Base-by-base conservation (phyloP, 352 stramenopile genomes). In the Phytophthora podocarpi region DNA sequence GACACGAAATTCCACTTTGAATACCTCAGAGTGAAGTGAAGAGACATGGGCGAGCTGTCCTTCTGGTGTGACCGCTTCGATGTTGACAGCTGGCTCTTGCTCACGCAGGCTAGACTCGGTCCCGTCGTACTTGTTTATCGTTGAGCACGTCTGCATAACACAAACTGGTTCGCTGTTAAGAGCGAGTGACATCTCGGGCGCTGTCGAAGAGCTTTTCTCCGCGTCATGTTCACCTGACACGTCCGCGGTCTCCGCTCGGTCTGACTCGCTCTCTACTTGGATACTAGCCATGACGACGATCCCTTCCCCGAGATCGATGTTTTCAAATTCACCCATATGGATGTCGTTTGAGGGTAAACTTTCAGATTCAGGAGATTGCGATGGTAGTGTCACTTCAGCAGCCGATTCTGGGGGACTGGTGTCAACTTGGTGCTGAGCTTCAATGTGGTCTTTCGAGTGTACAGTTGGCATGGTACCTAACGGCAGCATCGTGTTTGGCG, bases 271-370 rank as follows among this genome's bases (percentile, higher is more conserved):
- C 12, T 27, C 30, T 23, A 8, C 5, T 5, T 21, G n/a, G 21
- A 20, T 31, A 7, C 20, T 37, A 21, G 37, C 13, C 15, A 30
- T 16, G 2, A 12, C 21, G 10, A 27, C 21, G 9, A 16, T 27
- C 11, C 1, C 16, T 32, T 51, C 46, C 18, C 24, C 32, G 5
- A 66, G 31, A n/a, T 66, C 40, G 18, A 61, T 49, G 20, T n/a
- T 61, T 26, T 45, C 32, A 23, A 62, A 62, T 13, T 48, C 42
- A 1, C 15, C n/a, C 3, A 32, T 23, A 13, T 39, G 23, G 15
- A 23, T 47, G 15, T 40, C 21, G 26, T 4, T 26, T 3, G 20
- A 12, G 4, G 23, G 7, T 21, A 12, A 7, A 20, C 13, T 42
- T 3, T 12, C 18, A 2, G 12, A n/a, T n/a, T 15, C 18, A 12